Base-by-base conservation (phyloP, 306 rosid genomes). In the Pueraria montana region DNA sequence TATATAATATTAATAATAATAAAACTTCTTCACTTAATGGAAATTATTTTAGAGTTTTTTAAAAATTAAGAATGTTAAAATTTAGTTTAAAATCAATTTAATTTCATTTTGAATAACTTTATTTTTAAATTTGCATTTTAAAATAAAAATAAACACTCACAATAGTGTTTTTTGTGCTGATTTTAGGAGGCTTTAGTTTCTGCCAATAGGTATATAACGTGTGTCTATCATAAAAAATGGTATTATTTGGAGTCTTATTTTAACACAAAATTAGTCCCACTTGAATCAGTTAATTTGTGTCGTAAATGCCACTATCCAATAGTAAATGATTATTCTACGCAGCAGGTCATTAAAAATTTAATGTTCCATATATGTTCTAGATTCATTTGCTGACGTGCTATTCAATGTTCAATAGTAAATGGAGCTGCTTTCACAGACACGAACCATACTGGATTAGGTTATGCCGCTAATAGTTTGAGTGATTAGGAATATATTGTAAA, bases 401-500 rank as follows among this genome's bases (percentile, higher is more conserved):
- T 10, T 27, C 32, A 27, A 27, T 27, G 32, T 27, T 27, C 32
- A 27, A 27, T 27, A 27, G 32, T 27, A 3, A 1, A 27, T 30
- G 34, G 4, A 30, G 34, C 34, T 30, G 34, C 34, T 30, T 30
- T 30, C 34, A 81, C 43, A 53, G 43, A 59, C 45, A 52, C 23
- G 30, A 48, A 23, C 26, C 6, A 67, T 45, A 27, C 20, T 16
- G n/a, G 17, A 42, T 27, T 1, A 17, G 30, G 42, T 36, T 46
- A 12, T 16, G 50, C 11, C 0, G n/a, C 78, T 24, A 24, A 43
- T 67, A 36, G 52, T 67, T 80, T 17, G n/a, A 42, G 18, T 38
- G 87, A 67, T 48, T 75, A 23, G 53, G 79, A 74, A 61, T 23
- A 43, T 58, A 34, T 10, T 58, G 3, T 56, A 32, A 80, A 68